Percentiles rank a stretch among this genome's conserved stretches.
Conservation (phyloP, 2,329 filamentous ascomycete species). For the Penicillium griseofulvum region DNA sequence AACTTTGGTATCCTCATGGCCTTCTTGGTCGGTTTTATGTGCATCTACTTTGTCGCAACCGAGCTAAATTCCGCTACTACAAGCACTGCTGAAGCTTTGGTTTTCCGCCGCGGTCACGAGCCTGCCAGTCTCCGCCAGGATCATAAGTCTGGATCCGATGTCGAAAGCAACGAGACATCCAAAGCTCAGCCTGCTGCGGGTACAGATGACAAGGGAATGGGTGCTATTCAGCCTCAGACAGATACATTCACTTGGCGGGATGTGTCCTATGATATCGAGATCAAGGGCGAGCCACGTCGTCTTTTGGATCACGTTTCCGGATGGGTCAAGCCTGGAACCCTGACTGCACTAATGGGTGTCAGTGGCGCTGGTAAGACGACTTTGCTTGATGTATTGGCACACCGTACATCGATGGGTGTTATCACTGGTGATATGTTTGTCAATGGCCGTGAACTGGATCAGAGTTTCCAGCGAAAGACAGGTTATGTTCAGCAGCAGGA, state of each 20-base stretch:
- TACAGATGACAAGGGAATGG: slow-evolving; percentile 5
- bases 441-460: slow-evolving; percentile 66
- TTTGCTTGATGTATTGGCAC: slow-evolving; percentile 78
- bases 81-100: slow-evolving; percentile 72
- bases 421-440: slow-evolving; percentile 82
- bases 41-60: slow-evolving; percentile 55
- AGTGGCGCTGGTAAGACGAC: slow-evolving; percentile 90
- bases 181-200: not conserved
- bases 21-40: slow-evolving; percentile 60
- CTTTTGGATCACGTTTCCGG: slow-evolving; percentile 83
- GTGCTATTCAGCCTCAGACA: slow-evolving; percentile 57
- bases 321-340: slow-evolving; percentile 87
- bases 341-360: slow-evolving; percentile 87
- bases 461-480: slow-evolving; percentile 34
- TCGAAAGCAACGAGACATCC: slow-evolving; percentile 44
- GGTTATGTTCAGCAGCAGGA: slow-evolving; percentile 77
- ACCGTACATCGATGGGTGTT: slow-evolving; percentile 79
- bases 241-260: slow-evolving; percentile 80
- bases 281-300: slow-evolving; percentile 69
- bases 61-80: slow-evolving; percentile 58
- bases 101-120: slow-evolving; percentile 62
- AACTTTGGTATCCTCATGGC: slow-evolving; percentile 68
- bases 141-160: slow-evolving; percentile 32
- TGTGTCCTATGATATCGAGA: slow-evolving; percentile 73
- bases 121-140: slow-evolving; percentile 12